Evolutionary conservation across 768 basidiomycete genomes (phyloP).

Genomic region (Suillus subluteus): DNA sequence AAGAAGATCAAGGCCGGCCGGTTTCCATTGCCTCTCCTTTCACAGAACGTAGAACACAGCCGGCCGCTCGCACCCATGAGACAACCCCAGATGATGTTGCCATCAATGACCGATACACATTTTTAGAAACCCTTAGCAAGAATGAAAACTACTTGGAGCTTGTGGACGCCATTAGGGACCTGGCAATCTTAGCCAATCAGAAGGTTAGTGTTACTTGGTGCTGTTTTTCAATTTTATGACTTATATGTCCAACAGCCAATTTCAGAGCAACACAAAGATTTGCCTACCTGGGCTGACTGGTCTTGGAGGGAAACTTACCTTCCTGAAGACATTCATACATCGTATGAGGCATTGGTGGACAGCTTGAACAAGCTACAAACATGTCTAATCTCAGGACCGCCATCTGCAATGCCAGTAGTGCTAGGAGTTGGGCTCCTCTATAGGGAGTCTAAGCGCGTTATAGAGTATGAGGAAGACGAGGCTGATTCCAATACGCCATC

Average conservation of each 20-base stretch:
- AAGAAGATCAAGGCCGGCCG: not conserved
- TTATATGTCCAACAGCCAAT: not conserved
- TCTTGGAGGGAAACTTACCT: not conserved
- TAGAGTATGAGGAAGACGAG: not conserved
- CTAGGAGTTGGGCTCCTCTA: not conserved
- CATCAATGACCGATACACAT: not conserved
- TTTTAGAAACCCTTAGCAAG: not conserved
- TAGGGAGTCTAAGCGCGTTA: no score
- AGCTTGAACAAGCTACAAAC: not conserved
- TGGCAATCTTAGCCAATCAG: not conserved
- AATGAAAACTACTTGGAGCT: not conserved
- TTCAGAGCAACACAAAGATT: not conserved
- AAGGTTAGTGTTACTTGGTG: not conserved
- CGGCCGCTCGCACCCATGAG: rapidly evolving
- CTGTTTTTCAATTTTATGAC: not conserved
- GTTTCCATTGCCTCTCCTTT: not conserved
- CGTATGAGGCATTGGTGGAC: not conserved
- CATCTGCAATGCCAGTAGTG: not conserved
- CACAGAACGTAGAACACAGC: not conserved
- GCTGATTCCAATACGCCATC: not conserved
- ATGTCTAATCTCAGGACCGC: not conserved
- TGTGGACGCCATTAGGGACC: not conserved
- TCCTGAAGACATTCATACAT: not conserved
- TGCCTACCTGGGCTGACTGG: constrained; percentile 12
- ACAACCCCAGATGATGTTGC: not conserved